phyloP scores from a whole-genome alignment of 2,329 filamentous ascomycete species.

The Mycogone perniciosa region DNA sequence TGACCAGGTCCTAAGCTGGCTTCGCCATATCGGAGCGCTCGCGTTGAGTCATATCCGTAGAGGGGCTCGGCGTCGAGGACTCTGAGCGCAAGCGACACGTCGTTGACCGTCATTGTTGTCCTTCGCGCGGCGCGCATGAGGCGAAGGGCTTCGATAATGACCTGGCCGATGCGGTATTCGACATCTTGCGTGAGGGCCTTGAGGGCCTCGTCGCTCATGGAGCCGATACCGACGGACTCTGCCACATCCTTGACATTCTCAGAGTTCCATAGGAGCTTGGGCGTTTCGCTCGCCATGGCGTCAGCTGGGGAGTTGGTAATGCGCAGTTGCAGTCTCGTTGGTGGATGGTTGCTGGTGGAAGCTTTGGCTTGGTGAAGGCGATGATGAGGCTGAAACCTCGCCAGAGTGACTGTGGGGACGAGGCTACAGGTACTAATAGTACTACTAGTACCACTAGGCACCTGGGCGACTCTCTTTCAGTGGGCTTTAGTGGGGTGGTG shows the following conservation, averaged over 20 bases:
- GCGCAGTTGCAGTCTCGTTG: not conserved
- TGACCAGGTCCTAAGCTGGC: slow-evolving; percentile 90
- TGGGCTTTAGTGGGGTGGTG: not conserved
- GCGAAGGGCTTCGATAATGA: slow-evolving; percentile 88
- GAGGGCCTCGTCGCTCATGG: slow-evolving; percentile 76
- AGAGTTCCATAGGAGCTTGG: slow-evolving; percentile 80
- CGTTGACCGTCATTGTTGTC: slow-evolving; percentile 80
- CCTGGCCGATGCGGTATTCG: slow-evolving; percentile 89
- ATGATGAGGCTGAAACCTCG: not conserved
- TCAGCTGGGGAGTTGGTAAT: not conserved
- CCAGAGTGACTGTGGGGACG: slow-evolving; percentile 3
- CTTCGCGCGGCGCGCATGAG: slow-evolving; percentile 91
- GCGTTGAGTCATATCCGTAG: slow-evolving; percentile 90
- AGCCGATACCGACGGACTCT: slow-evolving; percentile 84
- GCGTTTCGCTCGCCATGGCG: slow-evolving; percentile 33
- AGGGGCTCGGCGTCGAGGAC: slow-evolving; percentile 89
- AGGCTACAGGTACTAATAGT: not conserved
- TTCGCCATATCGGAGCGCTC: slow-evolving; percentile 85
- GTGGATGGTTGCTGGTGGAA: not conserved
- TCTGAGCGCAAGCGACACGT: slow-evolving; percentile 78
- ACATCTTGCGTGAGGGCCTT: slow-evolving; percentile 88
- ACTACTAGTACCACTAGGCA: too few relatives aligned
- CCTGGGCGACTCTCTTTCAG: not conserved
- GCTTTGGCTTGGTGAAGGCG: slow-evolving; percentile 1
- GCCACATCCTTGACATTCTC: slow-evolving; percentile 95